Evolutionary conservation across 768 basidiomycete genomes (phyloP), one percentile per base, ranked within the genome.

Genomic region (Wakefieldia striispora): DNA sequence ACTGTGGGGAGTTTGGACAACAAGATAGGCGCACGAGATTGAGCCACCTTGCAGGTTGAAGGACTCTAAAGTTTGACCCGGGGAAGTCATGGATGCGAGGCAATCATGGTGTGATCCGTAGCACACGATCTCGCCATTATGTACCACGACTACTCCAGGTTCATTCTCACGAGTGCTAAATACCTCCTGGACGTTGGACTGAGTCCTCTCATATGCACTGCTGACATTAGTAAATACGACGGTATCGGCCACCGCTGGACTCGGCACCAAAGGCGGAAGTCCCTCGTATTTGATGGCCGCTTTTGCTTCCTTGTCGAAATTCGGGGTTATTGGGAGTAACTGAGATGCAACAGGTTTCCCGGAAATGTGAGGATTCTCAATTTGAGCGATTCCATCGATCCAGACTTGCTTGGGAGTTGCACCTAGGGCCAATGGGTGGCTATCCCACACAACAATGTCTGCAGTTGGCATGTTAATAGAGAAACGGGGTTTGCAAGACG

Each of bases 321-420:
- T 72, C 0, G 86, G 86, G 9, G 76, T 75, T 4, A 66, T 56
- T 10, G 86, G 83, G 6, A 75, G 53, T 6, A 53, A 45, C 57
- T 92, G 88, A 53, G 80, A 66, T 7, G 65, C 47, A 1, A 53
- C 40, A 0, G 86, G 80, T 61, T 95, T 93, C 43, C 68, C 40
- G 34, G 75, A 63, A 16, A 77, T 64, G 55, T 74, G 63, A 3
- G 83, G 75, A 3, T 67, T 60, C 39, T 71, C 59, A 2, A 86
- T 58, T 58, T 95, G 91, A 1, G 86, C 62, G 42, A 93, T 85
- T 3, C 91, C 92, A 59, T 95, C 91, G 51, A 93, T 89, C 69
- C 78, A 91, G 9, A 90, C 88, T 70, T 92, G 89, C 43, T 76
- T 74, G 4, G 90, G 90, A 0, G 88, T 83, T 19, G 89, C 88